These are phyloP conservation scores for Dioscorea zingiberensis DNA, from an alignment of 106 monocot genomes.

Conservation along the genomic window DNA sequence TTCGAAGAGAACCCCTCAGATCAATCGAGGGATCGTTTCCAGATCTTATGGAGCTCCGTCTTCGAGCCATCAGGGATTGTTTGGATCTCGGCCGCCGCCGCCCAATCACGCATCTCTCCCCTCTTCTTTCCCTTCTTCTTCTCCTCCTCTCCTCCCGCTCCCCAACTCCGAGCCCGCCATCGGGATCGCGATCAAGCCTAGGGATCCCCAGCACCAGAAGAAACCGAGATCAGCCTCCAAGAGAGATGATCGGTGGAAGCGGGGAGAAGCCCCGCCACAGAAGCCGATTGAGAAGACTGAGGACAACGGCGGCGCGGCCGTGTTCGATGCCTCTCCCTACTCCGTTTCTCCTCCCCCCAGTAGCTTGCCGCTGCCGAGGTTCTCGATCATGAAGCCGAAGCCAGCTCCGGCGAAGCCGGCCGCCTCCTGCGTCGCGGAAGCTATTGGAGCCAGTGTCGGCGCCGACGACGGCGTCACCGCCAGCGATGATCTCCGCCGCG, in stretches of 20 bases:
- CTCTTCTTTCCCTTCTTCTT: conserved; percentile 1
- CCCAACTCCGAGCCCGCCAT: conserved; percentile 13
- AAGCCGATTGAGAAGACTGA: conserved; percentile 1
- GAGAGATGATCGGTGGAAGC: not conserved
- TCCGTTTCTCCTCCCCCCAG: conserved; percentile 18
- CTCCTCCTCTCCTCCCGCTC: conserved; percentile 39
- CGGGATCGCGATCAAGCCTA: too few relatives aligned
- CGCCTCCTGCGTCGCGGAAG: not conserved
- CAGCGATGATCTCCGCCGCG: conserved; percentile 9
- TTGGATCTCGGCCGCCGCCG: conserved; percentile 6
- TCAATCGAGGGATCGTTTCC: conserved; percentile 10
- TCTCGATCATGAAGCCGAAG: not conserved
- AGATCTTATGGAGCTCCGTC: conserved; percentile 7
- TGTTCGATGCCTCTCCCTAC: conserved; percentile 13
- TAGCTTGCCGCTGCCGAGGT: conserved; percentile 11
- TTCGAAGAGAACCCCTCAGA: not conserved
- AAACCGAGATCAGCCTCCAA: not conserved
- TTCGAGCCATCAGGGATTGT: conserved; percentile 11
- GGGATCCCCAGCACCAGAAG: conserved; percentile 17
- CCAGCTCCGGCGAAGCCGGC: not conserved
- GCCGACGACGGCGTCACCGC: conserved; percentile 5
- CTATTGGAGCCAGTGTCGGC: not conserved
- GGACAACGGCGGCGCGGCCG: not conserved
- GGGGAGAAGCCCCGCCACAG: not conserved
- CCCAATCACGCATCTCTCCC: not conserved